Base-by-base conservation (phyloP, 1,284 basidiomycete species). In the Sanguinoderma infundibulare region DNA sequence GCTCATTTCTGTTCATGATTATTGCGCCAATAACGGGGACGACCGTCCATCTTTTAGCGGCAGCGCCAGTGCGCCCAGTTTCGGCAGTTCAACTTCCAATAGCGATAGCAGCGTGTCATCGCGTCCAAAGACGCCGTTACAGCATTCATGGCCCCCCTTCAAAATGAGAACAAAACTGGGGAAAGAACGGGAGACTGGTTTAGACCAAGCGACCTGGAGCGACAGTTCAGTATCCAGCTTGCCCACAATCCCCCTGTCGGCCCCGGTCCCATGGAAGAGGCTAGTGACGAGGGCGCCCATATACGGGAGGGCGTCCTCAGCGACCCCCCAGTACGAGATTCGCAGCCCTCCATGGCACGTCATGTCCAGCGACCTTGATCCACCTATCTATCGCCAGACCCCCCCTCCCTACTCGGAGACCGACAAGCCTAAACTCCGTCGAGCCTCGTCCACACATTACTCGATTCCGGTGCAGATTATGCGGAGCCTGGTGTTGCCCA, bases 161-260 rank as follows among this genome's bases (percentile, higher is more conserved):
- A n/a, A n/a, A n/a, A n/a, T n/a, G n/a, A n/a, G n/a, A n/a, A n/a
- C n/a, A n/a, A n/a, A n/a, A n/a, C n/a, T n/a, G n/a, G n/a, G n/a
- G n/a, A n/a, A n/a, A n/a, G n/a, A n/a, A n/a, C n/a, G n/a, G n/a
- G n/a, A n/a, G n/a, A n/a, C n/a, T n/a, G n/a, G n/a, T n/a, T n/a
- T n/a, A n/a, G n/a, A n/a, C n/a, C n/a, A n/a, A n/a, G n/a, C n/a
- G n/a, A n/a, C n/a, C n/a, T n/a, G n/a, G n/a, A 68, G 68, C 57
- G 67, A 66, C 20, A 64, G 66, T 64, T 70, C 62, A 60, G 67
- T 53, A 64, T 68, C 53, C 69, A 57, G 55, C 53, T 53, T 52
- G 4, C 61, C 65, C 15, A 59, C 54, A 54, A 64, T 61, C 22
- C 65, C 62, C 55, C 62, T 53, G n/a, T 22, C 56, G 22, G 52